Base-by-base conservation (phyloP, 495 filamentous ascomycete genomes). In the Parathielavia hyrcaniae region DNA sequence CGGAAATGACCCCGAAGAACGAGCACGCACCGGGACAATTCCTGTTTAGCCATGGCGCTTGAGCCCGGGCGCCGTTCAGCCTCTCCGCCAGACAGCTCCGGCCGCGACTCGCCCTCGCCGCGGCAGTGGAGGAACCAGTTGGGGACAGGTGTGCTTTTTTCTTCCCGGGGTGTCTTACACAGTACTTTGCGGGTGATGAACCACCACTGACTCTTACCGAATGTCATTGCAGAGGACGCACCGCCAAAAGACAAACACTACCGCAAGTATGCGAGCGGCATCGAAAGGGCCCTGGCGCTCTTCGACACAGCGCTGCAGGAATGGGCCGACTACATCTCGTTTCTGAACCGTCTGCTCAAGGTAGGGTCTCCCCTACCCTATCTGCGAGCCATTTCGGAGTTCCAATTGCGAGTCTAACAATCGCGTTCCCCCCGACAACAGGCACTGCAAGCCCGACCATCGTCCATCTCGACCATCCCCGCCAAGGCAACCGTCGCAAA, bases 281-380 rank as follows among this genome's bases (percentile, higher is more conserved):
- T 99, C 55, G 91, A 97, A 67, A 80, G 91, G 69, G 89, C 91
- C 40, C 78, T 99, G 61, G 84, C 88, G 30, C 75, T 95, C 30
- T 99, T 97, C 73, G 93, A 99, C 73, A 91, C 86, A 20, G 83
- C 90, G 49, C 77, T 96, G 61, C 90, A 97, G 72, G 93, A 97
- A 83, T 99, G 93, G 93, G 92, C 95, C 36, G 93, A 99, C 70
- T 99, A 99, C 67, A 97, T 99, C 67, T 95, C 92, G 11, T 97
- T 97, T 69, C 78, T 99, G 35, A 90, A 86, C 65, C 85, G 93
- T 36, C 77, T 98, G 23, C 75, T 97, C 53, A 98, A 97, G 83
- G 91, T 92, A 64, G 34, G 38, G 10, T 41, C 43, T 1, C 11
- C n/a, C 20, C 58, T 64, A 38, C 58, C 30, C 19, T 26, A 8